Base-by-base conservation (phyloP, 306 rosid genomes). In the Rubus parviflorus region DNA sequence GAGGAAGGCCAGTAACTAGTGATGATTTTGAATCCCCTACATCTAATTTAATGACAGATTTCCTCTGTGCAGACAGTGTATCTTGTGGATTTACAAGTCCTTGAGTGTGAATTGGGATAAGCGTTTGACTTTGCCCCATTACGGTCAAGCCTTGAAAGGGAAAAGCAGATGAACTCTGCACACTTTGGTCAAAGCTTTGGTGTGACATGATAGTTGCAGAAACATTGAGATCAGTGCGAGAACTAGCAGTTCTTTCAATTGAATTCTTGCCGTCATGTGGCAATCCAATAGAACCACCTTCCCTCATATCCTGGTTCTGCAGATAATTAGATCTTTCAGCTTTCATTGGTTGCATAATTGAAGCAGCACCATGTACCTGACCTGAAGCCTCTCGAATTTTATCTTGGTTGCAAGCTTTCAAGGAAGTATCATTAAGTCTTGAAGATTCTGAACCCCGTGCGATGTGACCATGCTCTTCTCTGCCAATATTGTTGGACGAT, bases 91-190 rank as follows among this genome's bases (percentile, higher is more conserved):
- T 88, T 71, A 81, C 76, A 40, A 47, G 74, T 84, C 80, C 83
- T 45, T 86, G 84, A 81, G 88, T 85, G 70, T 81, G 88, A 80
- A 75, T 47, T 17, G 89, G 87, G 70, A 86, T 85, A 20, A 54
- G 81, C 61, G 49, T 74, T 73, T 86, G 86, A 86, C 79, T 88
- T 75, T 90, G 90, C 67, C 83, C 90, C 49, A 77, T 79, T 68
- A 68, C 77, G 77, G 41, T 86, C 45, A 30, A 9, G 53, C 76
- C 72, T 73, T 90, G 74, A 74, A 83, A 79, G 65, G 83, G 86
- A 77, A 74, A 85, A 75, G 83, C 79, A 80, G 80, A 82, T 38
- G 68, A 70, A 80, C 68, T 78, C 75, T 81, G 90, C 58, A 74
- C 80, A 79, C 49, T 85, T 79, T 82, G 89, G 71, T 83, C 79